These are phyloP conservation scores for Yamadazyma olivae DNA, from an alignment of 805 yeast genomes.

Conservation along the genomic window DNA sequence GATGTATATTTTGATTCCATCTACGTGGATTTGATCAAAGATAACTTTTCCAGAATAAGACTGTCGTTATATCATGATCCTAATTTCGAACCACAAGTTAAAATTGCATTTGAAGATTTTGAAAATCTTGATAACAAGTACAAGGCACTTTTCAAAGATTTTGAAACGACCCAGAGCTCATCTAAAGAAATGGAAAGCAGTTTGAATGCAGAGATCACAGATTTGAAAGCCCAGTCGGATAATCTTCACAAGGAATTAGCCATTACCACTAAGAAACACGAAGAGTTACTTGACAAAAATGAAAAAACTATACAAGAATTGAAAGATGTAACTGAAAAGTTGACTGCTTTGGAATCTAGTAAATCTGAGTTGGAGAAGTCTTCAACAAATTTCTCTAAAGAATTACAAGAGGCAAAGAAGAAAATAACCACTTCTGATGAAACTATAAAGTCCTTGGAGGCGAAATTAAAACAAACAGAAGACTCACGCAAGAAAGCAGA, in stretches of 20 bases:
- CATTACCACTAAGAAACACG: constrained; percentile 19
- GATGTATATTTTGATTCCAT: constrained; percentile 66
- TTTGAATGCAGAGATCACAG: constrained; percentile 17
- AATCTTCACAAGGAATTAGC: constrained; percentile 17
- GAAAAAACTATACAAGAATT: constrained; percentile 14
- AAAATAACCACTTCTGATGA: constrained; percentile 22
- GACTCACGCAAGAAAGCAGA: constrained; percentile 65
- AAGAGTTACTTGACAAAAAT: constrained; percentile 16
- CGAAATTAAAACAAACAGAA: constrained; percentile 29
- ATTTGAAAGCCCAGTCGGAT: constrained; percentile 11
- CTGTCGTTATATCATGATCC: constrained; percentile 77
- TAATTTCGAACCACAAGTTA: constrained; percentile 61
- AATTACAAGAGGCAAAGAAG: constrained; percentile 30
- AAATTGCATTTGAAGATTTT: constrained; percentile 60
- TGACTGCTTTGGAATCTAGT: constrained; percentile 25
- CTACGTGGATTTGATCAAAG: constrained; percentile 66
- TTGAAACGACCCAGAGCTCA: constrained; percentile 18
- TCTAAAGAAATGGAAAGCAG: constrained; percentile 17
- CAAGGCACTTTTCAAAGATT: constrained; percentile 21
- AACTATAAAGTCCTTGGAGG: constrained; percentile 23
- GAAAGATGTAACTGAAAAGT: constrained; percentile 11
- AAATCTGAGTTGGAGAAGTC: constrained; percentile 27
- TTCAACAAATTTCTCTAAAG: constrained; percentile 26
- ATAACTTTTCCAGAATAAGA: constrained; percentile 63
- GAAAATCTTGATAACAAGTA: constrained; percentile 43